phyloP scores from a whole-genome alignment of 257 asterid species.

The Plantago ovata region DNA sequence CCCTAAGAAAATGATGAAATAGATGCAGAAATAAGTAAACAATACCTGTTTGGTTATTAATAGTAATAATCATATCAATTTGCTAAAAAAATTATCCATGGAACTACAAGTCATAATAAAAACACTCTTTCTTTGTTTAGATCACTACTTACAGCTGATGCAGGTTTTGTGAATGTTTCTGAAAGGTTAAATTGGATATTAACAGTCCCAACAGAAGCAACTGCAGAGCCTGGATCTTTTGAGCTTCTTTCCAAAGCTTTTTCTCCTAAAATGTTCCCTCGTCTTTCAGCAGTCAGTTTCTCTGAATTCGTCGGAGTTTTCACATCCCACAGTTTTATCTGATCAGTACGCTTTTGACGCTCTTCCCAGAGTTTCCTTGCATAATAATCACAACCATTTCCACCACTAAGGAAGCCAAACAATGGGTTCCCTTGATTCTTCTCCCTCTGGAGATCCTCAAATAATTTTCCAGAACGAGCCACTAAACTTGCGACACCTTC shows the following conservation, averaged over 20 bases:
- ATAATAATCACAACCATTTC: conserved; percentile 76
- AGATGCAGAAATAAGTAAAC: conserved; percentile 12
- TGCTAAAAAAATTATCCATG: neutral
- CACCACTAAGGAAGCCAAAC: conserved; percentile 76
- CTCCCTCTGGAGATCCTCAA: conserved; percentile 89
- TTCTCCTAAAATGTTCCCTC: conserved; percentile 88
- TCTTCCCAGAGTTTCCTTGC: conserved; percentile 91
- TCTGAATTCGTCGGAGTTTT: conserved; percentile 41
- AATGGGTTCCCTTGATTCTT: conserved; percentile 80
- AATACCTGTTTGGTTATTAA: conserved; percentile 6
- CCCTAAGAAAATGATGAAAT: conserved; percentile 40
- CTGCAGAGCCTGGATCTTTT: conserved; percentile 43
- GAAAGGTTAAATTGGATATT: conserved; percentile 68
- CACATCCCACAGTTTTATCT: conserved; percentile 41
- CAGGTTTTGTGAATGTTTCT: conserved; percentile 78
- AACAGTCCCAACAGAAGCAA: conserved; percentile 49
- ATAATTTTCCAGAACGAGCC: conserved; percentile 88
- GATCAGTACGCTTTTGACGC: conserved; percentile 62
- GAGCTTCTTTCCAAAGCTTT: conserved; percentile 68
- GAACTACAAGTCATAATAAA: neutral
- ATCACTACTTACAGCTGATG: conserved; percentile 57
- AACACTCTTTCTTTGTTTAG: no score
- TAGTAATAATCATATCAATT: conserved; percentile 7
- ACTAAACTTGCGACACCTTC: conserved; percentile 96
- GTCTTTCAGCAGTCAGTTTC: conserved; percentile 80